phyloP scores from a whole-genome alignment of 208 protist genomes.

The Leishmania martiniquensis region DNA sequence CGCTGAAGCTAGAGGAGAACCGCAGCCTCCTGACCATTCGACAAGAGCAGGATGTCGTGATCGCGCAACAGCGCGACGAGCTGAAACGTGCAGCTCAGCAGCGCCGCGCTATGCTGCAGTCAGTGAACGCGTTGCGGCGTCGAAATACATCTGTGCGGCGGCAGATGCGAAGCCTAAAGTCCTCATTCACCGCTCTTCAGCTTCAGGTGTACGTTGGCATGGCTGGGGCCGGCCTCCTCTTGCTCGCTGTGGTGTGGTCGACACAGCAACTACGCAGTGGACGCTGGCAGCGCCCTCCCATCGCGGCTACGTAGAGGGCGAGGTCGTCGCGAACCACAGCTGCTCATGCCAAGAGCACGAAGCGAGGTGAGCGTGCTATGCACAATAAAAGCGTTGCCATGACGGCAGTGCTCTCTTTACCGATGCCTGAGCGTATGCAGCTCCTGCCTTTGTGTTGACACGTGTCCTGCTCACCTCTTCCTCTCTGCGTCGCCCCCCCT shows the following conservation, averaged over 20 bases:
- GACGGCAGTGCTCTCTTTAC: not conserved
- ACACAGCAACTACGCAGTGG: conserved; percentile 12
- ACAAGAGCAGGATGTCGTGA: conserved; percentile 25
- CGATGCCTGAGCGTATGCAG: not conserved
- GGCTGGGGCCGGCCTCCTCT: conserved; percentile 15
- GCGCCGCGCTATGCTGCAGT: conserved; percentile 15
- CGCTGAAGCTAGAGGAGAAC: conserved; percentile 15
- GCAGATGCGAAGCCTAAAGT: conserved; percentile 18
- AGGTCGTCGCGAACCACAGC: not conserved
- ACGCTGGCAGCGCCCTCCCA: not conserved
- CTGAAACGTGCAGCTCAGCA: conserved; percentile 21
- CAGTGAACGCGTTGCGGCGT: conserved; percentile 10
- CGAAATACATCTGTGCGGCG: conserved; percentile 18
- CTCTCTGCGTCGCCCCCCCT: not conserved
- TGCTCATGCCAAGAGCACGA: not conserved
- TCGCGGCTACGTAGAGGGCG: not conserved
- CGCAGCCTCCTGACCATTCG: conserved; percentile 3
- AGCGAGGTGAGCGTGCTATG: not conserved
- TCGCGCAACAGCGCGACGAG: conserved; percentile 20
- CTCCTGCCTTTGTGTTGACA: not conserved
- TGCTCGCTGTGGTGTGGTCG: conserved; percentile 22
- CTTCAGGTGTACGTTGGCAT: conserved; percentile 19
- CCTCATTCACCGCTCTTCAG: conserved; percentile 18
- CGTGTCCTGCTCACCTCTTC: no score
- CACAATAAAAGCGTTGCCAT: not conserved